Base-by-base conservation (phyloP, 225 moss, liverwort and hornwort genomes). In the Lunularia cruciata region DNA sequence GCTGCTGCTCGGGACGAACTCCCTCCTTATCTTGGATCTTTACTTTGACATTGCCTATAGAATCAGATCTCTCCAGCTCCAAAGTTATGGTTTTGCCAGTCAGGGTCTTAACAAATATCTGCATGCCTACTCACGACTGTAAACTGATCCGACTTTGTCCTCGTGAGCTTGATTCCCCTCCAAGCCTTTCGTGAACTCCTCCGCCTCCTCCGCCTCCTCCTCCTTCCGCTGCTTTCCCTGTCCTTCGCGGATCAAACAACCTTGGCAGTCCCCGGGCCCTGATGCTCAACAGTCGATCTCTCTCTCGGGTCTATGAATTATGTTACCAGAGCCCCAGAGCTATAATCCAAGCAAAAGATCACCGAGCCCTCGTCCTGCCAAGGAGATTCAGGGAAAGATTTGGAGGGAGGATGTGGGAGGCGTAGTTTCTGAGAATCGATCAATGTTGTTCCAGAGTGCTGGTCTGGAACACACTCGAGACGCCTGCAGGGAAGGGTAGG, bases 11-110 rank as follows among this genome's bases (percentile, higher is more conserved):
- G 30, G 46, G 60, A 48, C 51, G 72, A 63, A 72, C 52, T 25
- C 72, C 72, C 72, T 72, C 47, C 62, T 63, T 72, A 30, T 61
- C 72, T 42, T 72, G 72, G 22, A 72, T 72, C 72, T 72, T 72
- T 4, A 63, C 60, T 42, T 72, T 72, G 30, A 72, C 60, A 52
- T 62, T 72, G 47, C 51, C 47, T 35, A 72, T 63, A 6, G 72
- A 60, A 33, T 72, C 72, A 12, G 58, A 51, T 35, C 72, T 57
- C 45, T 58, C 70, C 43, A 58, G 20, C 42, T 71, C 72, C 72
- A 60, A 25, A 19, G 49, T 60, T 19, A 60, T 63, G 4, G 60
- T 72, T 63, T 63, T 63, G 31, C 59, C 72, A 13, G 72, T 60
- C 72, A 72, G 34, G 59, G 47, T 47, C 72, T 58, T 71, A 1